Evolutionary conservation across 2,329 filamentous ascomycete genomes (phyloP).

Genomic region (Chaetomiaceae sp.): DNA sequence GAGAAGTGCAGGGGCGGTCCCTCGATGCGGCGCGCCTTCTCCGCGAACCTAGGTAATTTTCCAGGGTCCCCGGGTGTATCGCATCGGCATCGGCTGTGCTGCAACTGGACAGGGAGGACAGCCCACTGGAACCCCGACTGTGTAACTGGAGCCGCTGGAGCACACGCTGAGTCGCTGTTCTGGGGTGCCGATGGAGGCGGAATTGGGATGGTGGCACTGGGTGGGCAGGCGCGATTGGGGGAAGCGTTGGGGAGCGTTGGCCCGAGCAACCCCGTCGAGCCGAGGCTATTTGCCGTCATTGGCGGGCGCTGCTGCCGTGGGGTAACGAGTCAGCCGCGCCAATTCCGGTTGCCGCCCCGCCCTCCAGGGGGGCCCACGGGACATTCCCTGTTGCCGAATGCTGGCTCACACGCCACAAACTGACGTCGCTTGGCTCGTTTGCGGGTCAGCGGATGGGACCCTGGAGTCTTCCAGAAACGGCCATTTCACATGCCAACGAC

Average conservation of each 20-base stretch:
- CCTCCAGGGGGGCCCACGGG: background rate
- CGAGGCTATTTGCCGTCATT: conserved; percentile 26
- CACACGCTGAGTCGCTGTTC: no score
- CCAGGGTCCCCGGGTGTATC: conserved; percentile 6
- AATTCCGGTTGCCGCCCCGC: conserved; percentile 9
- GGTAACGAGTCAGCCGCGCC: conserved; percentile 20
- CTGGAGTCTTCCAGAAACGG: background rate
- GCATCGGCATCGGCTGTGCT: background rate
- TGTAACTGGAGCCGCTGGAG: no score
- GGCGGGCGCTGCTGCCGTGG: conserved; percentile 9
- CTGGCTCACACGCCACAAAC: conserved; percentile 1
- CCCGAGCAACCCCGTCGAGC: conserved; percentile 24
- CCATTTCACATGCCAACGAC: conserved; percentile 16
- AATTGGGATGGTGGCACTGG: conserved; percentile 1
- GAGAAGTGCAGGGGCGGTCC: conserved; percentile 15
- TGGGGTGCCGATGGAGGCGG: no score
- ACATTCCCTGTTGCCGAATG: background rate
- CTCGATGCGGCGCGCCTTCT: conserved; percentile 6
- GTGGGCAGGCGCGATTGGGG: no score
- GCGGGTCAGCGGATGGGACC: conserved; percentile 8
- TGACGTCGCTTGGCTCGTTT: background rate
- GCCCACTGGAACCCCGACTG: no score
- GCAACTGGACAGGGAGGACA: no score
- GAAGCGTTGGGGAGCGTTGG: conserved; percentile 23
- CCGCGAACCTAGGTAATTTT: conserved; percentile 22